Percentiles rank a stretch among this genome's conserved stretches.
phyloP scores from a whole-genome alignment of 139 green algal genomes.

The Tetradesmus obliquus region DNA sequence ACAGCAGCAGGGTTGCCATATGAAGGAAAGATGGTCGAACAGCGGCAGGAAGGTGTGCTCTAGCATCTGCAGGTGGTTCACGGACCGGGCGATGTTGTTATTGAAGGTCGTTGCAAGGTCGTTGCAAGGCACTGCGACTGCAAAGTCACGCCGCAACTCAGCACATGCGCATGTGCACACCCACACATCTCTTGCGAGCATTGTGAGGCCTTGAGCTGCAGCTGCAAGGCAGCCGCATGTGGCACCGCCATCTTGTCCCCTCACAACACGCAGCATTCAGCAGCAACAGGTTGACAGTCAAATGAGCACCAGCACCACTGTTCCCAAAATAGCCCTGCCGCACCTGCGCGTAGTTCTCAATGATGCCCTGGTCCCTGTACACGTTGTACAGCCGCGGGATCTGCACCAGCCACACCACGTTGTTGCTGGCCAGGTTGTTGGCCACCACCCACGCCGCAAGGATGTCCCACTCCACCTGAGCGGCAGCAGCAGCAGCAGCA shows the following conservation, averaged over 20 bases:
- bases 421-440: constrained; percentile 94
- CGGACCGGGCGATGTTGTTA: no score
- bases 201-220: no score
- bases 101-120: no score
- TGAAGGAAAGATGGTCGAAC: constrained; percentile 87
- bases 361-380: constrained; percentile 84
- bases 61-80: no score
- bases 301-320: not conserved
- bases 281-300: constrained; percentile 40
- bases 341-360: constrained; percentile 72
- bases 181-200: no score
- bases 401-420: constrained; percentile 95
- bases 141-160: no score
- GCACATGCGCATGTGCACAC: no score
- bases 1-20: not conserved
- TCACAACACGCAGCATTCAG: constrained; percentile 65
- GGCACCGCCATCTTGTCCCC: no score
- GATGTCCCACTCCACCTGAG: constrained; percentile 94
- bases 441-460: constrained; percentile 97
- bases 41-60: constrained; percentile 98
- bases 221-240: no score
- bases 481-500: not conserved
- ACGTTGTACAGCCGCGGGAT: constrained; percentile 98
- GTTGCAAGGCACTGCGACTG: no score
- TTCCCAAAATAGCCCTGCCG: not conserved